Percentiles rank a stretch among this genome's conserved stretches.
Evolutionary conservation across 148 eudicot species (phyloP).

Genomic region (Tetragonia tetragonoides): DNA sequence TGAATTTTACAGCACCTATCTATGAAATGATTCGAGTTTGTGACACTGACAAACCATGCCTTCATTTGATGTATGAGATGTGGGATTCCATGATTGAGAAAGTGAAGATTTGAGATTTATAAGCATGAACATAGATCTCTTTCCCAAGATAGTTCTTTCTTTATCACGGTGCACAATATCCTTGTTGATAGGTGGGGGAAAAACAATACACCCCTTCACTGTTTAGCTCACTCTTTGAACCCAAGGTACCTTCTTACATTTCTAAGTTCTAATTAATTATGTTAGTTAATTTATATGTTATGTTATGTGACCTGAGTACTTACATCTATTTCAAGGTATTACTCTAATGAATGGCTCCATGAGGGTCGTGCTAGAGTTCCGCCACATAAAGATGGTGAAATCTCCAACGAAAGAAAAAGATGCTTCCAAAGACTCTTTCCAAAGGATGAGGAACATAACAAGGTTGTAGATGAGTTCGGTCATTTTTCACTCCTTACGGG

Average conservation of each 20-base stretch:
- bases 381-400: not conserved
- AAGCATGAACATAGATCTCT: slow-evolving; percentile 14
- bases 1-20: not conserved
- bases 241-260: not conserved
- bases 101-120: slow-evolving; percentile 4
- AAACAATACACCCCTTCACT: slow-evolving; percentile 24
- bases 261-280: not conserved
- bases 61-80: slow-evolving; percentile 32
- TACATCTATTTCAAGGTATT: not conserved
- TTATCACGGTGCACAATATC: slow-evolving; percentile 16
- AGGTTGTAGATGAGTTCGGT: not conserved
- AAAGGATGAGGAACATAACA: not conserved
- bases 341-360: too few relatives aligned
- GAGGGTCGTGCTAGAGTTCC: too few relatives aligned
- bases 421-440: slow-evolving; percentile 20
- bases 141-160: slow-evolving; percentile 6
- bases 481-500: not conserved
- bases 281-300: not conserved
- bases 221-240: slow-evolving; percentile 28
- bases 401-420: slow-evolving; percentile 2
- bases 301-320: not conserved
- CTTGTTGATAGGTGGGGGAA: slow-evolving; percentile 26
- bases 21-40: slow-evolving; percentile 20
- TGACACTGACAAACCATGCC: slow-evolving; percentile 7
- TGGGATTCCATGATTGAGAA: slow-evolving; percentile 21